These are phyloP conservation scores for Pelargonium cotyledonis DNA, from an alignment of 441 rosid genomes.

Conservation along the genomic window DNA sequence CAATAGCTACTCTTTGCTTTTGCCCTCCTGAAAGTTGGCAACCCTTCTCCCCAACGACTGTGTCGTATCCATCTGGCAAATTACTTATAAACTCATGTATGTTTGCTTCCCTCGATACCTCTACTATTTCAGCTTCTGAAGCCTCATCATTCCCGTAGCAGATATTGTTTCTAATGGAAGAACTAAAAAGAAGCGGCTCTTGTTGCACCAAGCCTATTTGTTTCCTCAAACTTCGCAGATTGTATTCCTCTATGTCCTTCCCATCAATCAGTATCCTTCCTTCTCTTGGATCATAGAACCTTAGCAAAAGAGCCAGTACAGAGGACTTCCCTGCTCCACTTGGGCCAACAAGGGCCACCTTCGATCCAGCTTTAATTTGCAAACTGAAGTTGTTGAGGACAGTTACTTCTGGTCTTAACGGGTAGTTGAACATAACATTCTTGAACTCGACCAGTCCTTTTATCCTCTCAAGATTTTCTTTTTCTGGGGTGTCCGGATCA, in stretches of 20 bases:
- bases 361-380: slow-evolving; percentile 42
- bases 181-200: slow-evolving; percentile 31
- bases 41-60: slow-evolving; percentile 66
- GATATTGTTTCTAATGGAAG: slow-evolving; percentile 33
- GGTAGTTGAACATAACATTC: slow-evolving; percentile 47
- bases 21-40: slow-evolving; percentile 67
- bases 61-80: slow-evolving; percentile 48
- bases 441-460: slow-evolving; percentile 39
- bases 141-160: slow-evolving; percentile 40
- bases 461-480: slow-evolving; percentile 23
- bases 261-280: slow-evolving; percentile 23
- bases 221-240: slow-evolving; percentile 18
- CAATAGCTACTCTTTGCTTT: slow-evolving; percentile 63
- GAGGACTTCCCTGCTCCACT: slow-evolving; percentile 74
- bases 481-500: slow-evolving; percentile 35
- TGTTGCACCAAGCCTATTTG: slow-evolving; percentile 28
- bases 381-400: slow-evolving; percentile 48
- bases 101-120: slow-evolving; percentile 45
- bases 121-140: slow-evolving; percentile 44
- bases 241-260: slow-evolving; percentile 13
- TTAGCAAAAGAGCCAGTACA: slow-evolving; percentile 45
- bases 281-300: slow-evolving; percentile 39
- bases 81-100: slow-evolving; percentile 49
- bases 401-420: slow-evolving; percentile 46
- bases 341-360: slow-evolving; percentile 56